Conservation (phyloP, 2,329 filamentous ascomycete genomes). For the Stemphylium beticola region DNA sequence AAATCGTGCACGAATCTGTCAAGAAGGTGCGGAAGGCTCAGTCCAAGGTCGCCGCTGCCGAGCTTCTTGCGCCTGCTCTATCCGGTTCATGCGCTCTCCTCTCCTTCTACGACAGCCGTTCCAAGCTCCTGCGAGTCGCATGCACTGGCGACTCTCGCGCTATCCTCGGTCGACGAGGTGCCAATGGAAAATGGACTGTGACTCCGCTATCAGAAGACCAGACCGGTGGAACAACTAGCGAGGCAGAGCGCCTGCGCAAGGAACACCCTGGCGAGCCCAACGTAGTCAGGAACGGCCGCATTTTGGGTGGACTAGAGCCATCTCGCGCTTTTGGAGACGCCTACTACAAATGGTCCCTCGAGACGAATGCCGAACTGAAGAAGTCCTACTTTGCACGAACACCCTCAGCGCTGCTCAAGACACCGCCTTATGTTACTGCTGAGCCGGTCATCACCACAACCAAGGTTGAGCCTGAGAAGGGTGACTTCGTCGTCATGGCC, state of each 20-base stretch:
- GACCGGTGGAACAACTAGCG: slow-evolving; percentile 86
- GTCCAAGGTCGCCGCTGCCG: slow-evolving; percentile 88
- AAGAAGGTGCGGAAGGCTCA: slow-evolving; percentile 88
- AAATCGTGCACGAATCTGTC: slow-evolving; percentile 93
- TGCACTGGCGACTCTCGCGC: slow-evolving; percentile 97
- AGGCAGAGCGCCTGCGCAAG: slow-evolving; percentile 79
- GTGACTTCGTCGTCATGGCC: slow-evolving; percentile 95
- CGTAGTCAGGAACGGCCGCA: slow-evolving; percentile 86
- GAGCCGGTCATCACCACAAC: slow-evolving; percentile 95
- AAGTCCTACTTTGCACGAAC: slow-evolving; percentile 85
- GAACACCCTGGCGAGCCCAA: slow-evolving; percentile 89
- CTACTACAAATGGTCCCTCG: slow-evolving; percentile 92
- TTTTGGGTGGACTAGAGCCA: slow-evolving; percentile 90
- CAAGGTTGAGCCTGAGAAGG: slow-evolving; percentile 83
- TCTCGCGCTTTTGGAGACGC: slow-evolving; percentile 95
- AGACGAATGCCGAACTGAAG: slow-evolving; percentile 83
- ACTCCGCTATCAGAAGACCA: slow-evolving; percentile 90
- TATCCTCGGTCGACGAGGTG: slow-evolving; percentile 79
- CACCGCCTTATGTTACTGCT: slow-evolving; percentile 95
- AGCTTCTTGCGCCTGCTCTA: slow-evolving; percentile 87
- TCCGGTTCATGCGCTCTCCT: slow-evolving; percentile 97
- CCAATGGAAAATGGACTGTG: slow-evolving; percentile 89
- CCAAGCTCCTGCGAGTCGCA: slow-evolving; percentile 88
- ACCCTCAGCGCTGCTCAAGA: slow-evolving; percentile 78
- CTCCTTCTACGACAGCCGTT: slow-evolving; percentile 91